phyloP scores from a whole-genome alignment of 2,329 filamentous ascomycete species.

The Pseudocercospora eumusae region DNA sequence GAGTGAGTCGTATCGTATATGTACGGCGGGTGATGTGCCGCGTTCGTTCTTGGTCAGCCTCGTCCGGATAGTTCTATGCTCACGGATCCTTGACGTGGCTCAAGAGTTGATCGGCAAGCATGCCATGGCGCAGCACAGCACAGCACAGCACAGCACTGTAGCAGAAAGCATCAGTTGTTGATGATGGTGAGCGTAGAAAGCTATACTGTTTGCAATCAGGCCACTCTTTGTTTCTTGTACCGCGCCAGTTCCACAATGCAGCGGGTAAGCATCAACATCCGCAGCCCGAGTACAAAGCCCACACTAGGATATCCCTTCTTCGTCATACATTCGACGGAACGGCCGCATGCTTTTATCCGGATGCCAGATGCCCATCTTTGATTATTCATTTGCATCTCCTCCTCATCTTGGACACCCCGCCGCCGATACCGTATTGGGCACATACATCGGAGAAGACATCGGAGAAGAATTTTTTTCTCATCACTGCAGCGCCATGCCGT shows the following conservation, averaged over 20 bases:
- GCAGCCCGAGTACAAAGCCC: background rate
- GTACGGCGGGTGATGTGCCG: no score
- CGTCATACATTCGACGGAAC: constrained; percentile 1
- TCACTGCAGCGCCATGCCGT: background rate
- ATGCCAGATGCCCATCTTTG: background rate
- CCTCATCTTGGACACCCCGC: background rate
- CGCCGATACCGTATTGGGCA: background rate
- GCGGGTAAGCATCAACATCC: constrained; percentile 10
- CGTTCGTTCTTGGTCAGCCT: constrained; percentile 16
- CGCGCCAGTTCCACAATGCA: background rate
- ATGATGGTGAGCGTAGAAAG: background rate
- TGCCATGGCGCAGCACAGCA: background rate
- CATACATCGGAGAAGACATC: background rate
- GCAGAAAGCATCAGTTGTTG: background rate
- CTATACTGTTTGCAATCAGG: constrained; percentile 6
- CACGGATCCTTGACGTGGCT: constrained; percentile 7
- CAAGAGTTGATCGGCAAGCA: constrained; percentile 1
- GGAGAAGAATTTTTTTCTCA: background rate
- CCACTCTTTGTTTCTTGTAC: background rate
- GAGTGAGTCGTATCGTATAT: no score
- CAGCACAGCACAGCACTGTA: no score
- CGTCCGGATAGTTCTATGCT: no score
- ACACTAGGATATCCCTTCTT: background rate
- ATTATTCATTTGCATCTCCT: background rate
- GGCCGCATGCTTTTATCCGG: background rate